phyloP scores from a whole-genome alignment of 345 rosid genomes.

The Draba incana region DNA sequence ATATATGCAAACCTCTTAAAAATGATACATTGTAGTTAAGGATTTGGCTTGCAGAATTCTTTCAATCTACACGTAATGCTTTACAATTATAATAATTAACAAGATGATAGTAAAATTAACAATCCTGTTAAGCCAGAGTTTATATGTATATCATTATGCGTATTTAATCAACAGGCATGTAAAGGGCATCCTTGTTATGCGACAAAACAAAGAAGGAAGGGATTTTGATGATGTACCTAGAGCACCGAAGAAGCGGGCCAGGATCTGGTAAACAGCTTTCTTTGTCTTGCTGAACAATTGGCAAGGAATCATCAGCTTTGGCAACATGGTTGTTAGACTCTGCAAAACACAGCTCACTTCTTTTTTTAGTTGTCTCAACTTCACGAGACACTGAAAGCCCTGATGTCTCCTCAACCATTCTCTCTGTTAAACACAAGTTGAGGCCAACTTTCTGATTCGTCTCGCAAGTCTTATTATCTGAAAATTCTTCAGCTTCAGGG shows the following conservation, averaged over 20 bases:
- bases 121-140: neutral
- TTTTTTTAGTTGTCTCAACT: constrained; percentile 42
- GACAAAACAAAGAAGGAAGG: constrained; percentile 11
- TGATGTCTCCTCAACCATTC: constrained; percentile 36
- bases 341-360: constrained; percentile 43
- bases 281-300: constrained; percentile 49
- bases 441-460: constrained; percentile 46
- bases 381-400: neutral
- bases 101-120: neutral
- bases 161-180: neutral
- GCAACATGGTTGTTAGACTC: constrained; percentile 44
- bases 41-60: constrained; percentile 2
- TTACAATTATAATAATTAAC: neutral
- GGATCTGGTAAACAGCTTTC: constrained; percentile 65
- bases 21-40: neutral
- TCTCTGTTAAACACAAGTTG: constrained; percentile 40
- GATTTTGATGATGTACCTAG: constrained; percentile 55
- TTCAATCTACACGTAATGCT: neutral
- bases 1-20: neutral
- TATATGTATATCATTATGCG: neutral
- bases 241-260: constrained; percentile 60
- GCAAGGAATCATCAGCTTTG: constrained; percentile 46
- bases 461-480: constrained; percentile 42
- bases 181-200: constrained; percentile 2
- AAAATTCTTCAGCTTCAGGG: constrained; percentile 45